These are phyloP conservation scores for Solanum hybrid DNA, from an alignment of 305 asterid species.

Conservation along the genomic window DNA sequence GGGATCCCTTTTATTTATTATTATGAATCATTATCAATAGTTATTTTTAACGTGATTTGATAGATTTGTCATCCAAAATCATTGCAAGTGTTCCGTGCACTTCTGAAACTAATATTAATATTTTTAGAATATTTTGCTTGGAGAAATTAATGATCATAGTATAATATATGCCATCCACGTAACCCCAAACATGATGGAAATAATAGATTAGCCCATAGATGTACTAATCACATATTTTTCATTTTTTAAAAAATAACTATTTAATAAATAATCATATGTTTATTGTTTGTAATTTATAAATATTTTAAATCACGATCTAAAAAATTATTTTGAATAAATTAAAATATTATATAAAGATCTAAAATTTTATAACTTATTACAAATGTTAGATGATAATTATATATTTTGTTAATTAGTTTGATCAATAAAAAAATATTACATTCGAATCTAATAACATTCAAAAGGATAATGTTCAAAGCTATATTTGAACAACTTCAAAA, in stretches of 20 bases:
- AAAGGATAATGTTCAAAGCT: background rate
- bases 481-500: background rate
- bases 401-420: background rate
- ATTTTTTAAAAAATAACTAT: background rate
- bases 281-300: background rate
- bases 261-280: background rate
- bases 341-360: too few species aligned
- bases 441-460: background rate
- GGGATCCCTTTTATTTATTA: background rate
- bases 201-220: background rate
- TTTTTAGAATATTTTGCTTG: background rate
- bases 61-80: background rate
- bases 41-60: background rate
- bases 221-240: background rate
- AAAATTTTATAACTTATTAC: background rate
- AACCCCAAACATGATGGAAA: background rate
- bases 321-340: background rate
- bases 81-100: constrained; percentile 4
- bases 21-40: background rate
- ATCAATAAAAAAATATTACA: background rate
- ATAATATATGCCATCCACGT: background rate
- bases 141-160: background rate
- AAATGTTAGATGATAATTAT: background rate
- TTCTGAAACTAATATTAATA: background rate
- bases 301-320: background rate